phyloP scores from a whole-genome alignment of 495 filamentous ascomycete species.

The Penicillium paxilli region DNA sequence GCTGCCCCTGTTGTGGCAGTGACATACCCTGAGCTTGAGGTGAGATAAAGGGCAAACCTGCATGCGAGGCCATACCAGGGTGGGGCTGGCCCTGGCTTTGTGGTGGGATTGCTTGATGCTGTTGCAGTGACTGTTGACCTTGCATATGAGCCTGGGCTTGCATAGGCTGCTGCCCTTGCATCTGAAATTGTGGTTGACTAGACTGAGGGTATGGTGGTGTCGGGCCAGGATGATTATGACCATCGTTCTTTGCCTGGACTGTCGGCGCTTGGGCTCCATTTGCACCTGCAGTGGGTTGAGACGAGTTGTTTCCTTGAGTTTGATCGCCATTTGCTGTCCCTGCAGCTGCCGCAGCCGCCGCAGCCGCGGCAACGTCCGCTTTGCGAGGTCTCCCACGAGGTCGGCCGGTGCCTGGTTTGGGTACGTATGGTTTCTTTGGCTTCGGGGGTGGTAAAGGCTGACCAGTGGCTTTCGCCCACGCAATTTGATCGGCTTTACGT shows the following conservation, averaged over 20 bases:
- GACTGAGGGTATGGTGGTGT: slow-evolving; percentile 28
- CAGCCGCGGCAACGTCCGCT: slow-evolving; percentile 37
- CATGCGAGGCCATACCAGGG: background rate
- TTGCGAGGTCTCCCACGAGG: slow-evolving; percentile 43
- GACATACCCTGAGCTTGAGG: background rate
- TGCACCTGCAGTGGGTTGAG: slow-evolving; percentile 11
- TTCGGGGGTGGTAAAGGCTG: slow-evolving; percentile 29
- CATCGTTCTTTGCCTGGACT: slow-evolving; percentile 28
- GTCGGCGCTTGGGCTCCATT: slow-evolving; percentile 30
- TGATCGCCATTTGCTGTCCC: slow-evolving; percentile 5
- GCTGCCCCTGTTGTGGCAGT: background rate
- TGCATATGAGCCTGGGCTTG: slow-evolving; percentile 1
- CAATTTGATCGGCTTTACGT: slow-evolving; percentile 39
- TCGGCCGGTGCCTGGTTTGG: slow-evolving; percentile 31
- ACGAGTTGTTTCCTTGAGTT: background rate
- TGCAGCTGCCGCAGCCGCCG: slow-evolving; percentile 25
- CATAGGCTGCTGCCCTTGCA: slow-evolving; percentile 5
- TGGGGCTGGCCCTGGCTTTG: background rate
- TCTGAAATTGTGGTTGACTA: slow-evolving; percentile 3
- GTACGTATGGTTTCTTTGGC: slow-evolving; percentile 23
- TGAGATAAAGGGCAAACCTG: background rate
- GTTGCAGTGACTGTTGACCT: background rate
- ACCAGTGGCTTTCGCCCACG: slow-evolving; percentile 24
- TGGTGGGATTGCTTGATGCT: background rate
- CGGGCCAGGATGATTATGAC: slow-evolving; percentile 33